Evolutionary conservation across 2,329 filamentous ascomycete genomes (phyloP).

Genomic region (Ascochyta rabiei): DNA sequence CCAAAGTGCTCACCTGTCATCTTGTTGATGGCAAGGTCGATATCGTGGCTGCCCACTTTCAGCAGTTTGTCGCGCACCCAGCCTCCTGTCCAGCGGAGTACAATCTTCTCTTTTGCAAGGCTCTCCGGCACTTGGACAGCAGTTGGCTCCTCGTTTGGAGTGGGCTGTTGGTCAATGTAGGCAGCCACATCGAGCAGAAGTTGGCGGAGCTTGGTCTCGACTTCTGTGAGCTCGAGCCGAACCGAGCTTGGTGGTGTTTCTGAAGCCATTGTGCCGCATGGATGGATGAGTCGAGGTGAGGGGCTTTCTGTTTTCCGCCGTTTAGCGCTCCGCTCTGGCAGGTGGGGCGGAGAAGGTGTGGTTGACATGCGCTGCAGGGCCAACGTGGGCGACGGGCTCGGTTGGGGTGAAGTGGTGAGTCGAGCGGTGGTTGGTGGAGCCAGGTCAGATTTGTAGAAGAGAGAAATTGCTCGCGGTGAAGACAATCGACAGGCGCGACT

Average conservation of each 20-base stretch:
- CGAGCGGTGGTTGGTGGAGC: constrained; percentile 12
- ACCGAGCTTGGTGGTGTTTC: constrained; percentile 18
- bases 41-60: constrained; percentile 74
- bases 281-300: constrained; percentile 28
- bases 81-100: constrained; percentile 80
- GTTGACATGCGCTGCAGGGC: constrained; percentile 41
- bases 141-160: constrained; percentile 35
- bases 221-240: constrained; percentile 66
- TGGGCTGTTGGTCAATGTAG: constrained; percentile 62
- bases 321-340: constrained; percentile 40
- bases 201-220: constrained; percentile 74
- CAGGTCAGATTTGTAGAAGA: constrained; percentile 29
- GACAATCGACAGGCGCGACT: constrained; percentile 38
- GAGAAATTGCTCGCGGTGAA: constrained; percentile 34
- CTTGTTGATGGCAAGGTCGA: constrained; percentile 82
- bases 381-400: constrained; percentile 1
- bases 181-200: constrained; percentile 82
- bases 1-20: constrained; percentile 84
- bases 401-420: constrained; percentile 9
- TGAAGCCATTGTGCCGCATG: constrained; percentile 40
- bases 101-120: constrained; percentile 54
- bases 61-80: constrained; percentile 89
- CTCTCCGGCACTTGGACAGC: constrained; percentile 51
- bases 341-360: constrained; percentile 21
- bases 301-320: constrained; percentile 33